Percentiles rank a stretch among this genome's conserved stretches.
Conservation (phyloP, 257 asterid genomes). For the Salvia splendens region DNA sequence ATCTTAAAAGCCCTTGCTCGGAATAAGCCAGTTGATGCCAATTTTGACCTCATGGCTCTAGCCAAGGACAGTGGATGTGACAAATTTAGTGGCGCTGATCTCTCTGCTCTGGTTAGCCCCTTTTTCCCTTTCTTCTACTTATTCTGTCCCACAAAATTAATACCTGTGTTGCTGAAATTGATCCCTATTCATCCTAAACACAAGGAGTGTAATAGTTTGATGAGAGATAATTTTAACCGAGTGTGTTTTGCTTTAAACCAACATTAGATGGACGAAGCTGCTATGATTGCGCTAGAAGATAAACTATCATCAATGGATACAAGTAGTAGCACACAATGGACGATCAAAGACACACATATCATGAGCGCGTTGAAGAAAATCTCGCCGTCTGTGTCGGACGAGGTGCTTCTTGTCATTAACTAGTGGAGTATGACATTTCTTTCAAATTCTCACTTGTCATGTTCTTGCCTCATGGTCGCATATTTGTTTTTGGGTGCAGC, state of each 20-base stretch:
- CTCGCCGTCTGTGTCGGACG: slow-evolving; percentile 68
- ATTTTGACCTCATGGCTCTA: slow-evolving; percentile 67
- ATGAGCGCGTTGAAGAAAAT: slow-evolving; percentile 53
- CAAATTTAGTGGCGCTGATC: slow-evolving; percentile 88
- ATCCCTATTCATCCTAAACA: not conserved
- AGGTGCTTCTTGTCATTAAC: slow-evolving; percentile 35
- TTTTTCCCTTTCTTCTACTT: not conserved
- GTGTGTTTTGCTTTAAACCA: not conserved
- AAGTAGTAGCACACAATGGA: slow-evolving; percentile 30
- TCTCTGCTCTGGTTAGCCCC: slow-evolving; percentile 60
- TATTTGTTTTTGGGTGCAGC: slow-evolving; percentile 53
- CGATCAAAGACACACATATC: slow-evolving; percentile 66
- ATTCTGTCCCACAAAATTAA: too few species aligned
- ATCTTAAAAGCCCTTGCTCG: slow-evolving; percentile 72
- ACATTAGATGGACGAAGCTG: slow-evolving; percentile 65
- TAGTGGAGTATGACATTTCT: not conserved
- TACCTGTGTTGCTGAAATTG: not conserved
- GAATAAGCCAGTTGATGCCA: slow-evolving; percentile 58
- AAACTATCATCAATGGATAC: not conserved
- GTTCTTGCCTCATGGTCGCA: slow-evolving; percentile 15
- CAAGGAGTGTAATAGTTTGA: not conserved
- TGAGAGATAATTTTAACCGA: too few species aligned
- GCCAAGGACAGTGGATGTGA: slow-evolving; percentile 57
- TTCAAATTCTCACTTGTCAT: not conserved
- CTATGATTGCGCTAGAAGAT: slow-evolving; percentile 61